A percentile compares a stretch with the other conserved stretches of the same genome.
Evolutionary conservation across 2,329 filamentous ascomycete species (phyloP).

Genomic region (Ascochyta fabae): DNA sequence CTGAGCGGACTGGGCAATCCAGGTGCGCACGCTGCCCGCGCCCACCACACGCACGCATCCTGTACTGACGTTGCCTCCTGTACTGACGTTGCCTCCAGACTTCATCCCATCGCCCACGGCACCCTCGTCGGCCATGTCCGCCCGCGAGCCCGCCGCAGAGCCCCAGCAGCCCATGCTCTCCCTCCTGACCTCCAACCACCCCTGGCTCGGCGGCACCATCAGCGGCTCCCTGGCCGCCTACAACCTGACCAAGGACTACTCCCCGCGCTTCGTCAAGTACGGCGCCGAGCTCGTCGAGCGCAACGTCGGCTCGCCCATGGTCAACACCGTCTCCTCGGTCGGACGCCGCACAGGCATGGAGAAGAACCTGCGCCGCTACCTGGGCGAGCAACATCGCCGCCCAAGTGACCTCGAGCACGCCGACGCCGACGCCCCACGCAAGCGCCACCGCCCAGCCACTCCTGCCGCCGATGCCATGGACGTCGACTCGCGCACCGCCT

Average conservation of each 20-base stretch:
- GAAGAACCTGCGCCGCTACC: slow-evolving; percentile 82
- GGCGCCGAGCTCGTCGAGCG: slow-evolving; percentile 90
- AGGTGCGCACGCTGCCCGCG: slow-evolving; percentile 44
- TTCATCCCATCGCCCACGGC: slow-evolving; percentile 51
- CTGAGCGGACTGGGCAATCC: slow-evolving; percentile 58
- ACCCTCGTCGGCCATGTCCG: slow-evolving; percentile 39
- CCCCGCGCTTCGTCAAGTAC: slow-evolving; percentile 83
- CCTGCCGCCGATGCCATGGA: slow-evolving; percentile 52
- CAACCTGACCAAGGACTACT: slow-evolving; percentile 86
- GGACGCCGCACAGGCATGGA: slow-evolving; percentile 88
- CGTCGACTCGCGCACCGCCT: slow-evolving; percentile 52
- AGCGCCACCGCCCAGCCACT: slow-evolving; percentile 54
- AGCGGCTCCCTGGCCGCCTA: slow-evolving; percentile 86
- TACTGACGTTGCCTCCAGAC: slow-evolving; percentile 37
- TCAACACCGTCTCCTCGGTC: slow-evolving; percentile 84
- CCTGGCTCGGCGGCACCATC: slow-evolving; percentile 82
- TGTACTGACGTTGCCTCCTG: slow-evolving; percentile 11
- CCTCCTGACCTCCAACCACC: slow-evolving; percentile 86
- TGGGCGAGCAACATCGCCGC: slow-evolving; percentile 63
- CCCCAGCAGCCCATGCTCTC: slow-evolving; percentile 82
- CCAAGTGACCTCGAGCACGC: slow-evolving; percentile 58
- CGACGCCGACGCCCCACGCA: slow-evolving; percentile 44
- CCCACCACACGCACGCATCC: background rate
- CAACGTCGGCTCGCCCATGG: slow-evolving; percentile 80
- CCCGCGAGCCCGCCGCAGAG: slow-evolving; percentile 51